Evolutionary conservation across 2,329 filamentous ascomycete genomes (phyloP).

Genomic region (Cadophora sp.): DNA sequence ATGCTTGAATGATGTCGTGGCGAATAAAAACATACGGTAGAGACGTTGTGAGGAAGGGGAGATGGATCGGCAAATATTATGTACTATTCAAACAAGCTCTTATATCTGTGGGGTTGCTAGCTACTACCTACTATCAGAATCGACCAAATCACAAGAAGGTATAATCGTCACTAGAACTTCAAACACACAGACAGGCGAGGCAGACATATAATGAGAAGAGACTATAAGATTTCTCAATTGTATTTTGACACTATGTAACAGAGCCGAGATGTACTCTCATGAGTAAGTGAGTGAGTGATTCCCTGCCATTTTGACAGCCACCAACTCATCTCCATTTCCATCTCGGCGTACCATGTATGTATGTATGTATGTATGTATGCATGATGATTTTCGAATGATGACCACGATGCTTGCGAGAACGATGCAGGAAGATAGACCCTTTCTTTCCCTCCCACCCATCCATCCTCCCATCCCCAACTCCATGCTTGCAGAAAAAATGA

Average conservation of each 20-base stretch:
- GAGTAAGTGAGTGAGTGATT: background rate
- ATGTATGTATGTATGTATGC: background rate
- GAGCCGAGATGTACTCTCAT: background rate
- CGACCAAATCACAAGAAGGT: no score
- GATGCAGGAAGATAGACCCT: background rate
- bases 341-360: background rate
- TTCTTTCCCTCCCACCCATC: background rate
- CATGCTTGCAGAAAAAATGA: constrained; percentile 9
- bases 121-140: no score
- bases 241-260: constrained; percentile 21
- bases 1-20: no score
- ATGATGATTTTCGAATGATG: constrained; percentile 7
- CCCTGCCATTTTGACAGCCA: background rate
- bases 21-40: no score
- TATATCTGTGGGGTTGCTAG: no score
- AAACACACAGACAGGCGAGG: background rate
- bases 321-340: background rate
- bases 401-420: constrained; percentile 12
- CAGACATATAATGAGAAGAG: background rate
- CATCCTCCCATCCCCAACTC: constrained; percentile 11
- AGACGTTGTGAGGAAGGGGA: no score
- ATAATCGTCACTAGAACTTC: no score
- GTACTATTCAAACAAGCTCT: no score
- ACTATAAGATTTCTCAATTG: constrained; percentile 9
- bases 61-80: no score